A percentile compares a stretch with the other conserved stretches of the same genome.
Conservation (phyloP, 1,284 basidiomycete genomes). For the Puccinia horiana region DNA sequence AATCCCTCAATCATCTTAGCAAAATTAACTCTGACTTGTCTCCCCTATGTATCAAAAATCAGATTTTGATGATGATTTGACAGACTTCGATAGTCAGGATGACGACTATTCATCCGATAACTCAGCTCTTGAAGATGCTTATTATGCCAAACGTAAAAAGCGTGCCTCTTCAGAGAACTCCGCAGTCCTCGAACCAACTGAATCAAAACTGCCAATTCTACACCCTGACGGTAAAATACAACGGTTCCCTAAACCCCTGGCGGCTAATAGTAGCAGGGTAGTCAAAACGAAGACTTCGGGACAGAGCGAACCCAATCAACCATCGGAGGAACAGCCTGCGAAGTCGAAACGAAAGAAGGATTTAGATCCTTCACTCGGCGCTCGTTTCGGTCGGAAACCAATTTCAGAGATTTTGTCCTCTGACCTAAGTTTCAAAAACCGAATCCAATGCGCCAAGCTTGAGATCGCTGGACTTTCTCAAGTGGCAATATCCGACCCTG, state of each 20-base stretch:
- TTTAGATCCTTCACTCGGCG: constrained; percentile 33
- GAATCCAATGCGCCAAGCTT: constrained; percentile 53
- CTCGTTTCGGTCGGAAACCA: constrained; percentile 41
- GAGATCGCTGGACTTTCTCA: constrained; percentile 50
- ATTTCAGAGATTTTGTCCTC: constrained; percentile 46
- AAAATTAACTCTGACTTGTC: background rate
- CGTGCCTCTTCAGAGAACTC: constrained; percentile 48
- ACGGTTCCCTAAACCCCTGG: constrained; percentile 51
- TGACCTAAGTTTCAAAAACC: constrained; percentile 52
- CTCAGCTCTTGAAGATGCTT: constrained; percentile 54
- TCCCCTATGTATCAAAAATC: constrained; percentile 43
- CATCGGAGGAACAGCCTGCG: background rate
- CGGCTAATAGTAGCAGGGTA: background rate
- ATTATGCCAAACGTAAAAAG: constrained; percentile 51
- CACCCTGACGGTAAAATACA: constrained; percentile 47
- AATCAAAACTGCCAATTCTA: constrained; percentile 51
- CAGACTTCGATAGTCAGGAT: constrained; percentile 46
- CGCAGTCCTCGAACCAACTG: constrained; percentile 50
- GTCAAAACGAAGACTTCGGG: constrained; percentile 11
- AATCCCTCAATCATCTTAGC: background rate
- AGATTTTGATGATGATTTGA: constrained; percentile 49
- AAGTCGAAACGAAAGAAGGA: background rate
- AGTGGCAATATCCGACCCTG: constrained; percentile 51
- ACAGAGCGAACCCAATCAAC: background rate
- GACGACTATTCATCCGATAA: constrained; percentile 46